Evolutionary conservation across 805 yeast genomes (phyloP), one percentile per base, ranked within the genome.

Genomic region (Kuraishia ogatae): DNA sequence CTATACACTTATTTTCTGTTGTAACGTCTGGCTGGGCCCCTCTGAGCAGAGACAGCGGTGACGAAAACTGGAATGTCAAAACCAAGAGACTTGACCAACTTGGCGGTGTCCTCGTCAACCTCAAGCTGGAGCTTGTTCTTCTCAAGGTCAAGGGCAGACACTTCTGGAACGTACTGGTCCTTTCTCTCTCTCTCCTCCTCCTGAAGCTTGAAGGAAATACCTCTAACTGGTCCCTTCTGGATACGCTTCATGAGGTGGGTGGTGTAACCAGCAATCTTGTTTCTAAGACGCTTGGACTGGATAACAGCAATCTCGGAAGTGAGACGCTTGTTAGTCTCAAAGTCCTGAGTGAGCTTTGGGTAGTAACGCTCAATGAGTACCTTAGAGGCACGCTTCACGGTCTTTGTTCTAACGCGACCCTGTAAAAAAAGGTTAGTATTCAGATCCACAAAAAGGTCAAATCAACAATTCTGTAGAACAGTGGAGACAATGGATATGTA

Each of bases 131-230:
- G 91, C 81, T 91, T 90, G 76, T 94, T 85, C 87, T 89, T 89
- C 68, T 96, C 85, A 75, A 94, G 87, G 83, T 94, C 98, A 77
- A 94, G 89, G 79, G 99, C 99, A 75, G 99, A 96, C 74, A 92
- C 96, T 78, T 92, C 98, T 81, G 99, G 99, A 73, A 96, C 99
- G 82, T 92, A 94, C 84, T 94, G 99, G 82, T 94, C 98, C 83
- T 96, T 94, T 84, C 99, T 89, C 85, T 94, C 99, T 87, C 99
- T 93, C 87, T 94, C 99, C 84, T 94, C 99, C 84, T 94, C 99
- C 86, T 94, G 99, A 75, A 94, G 89, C 81, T 96, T 96, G 97
- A 94, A 94, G 71, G 99, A 94, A 71, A 94, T 96, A 83, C 99
- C 99, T 87, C 98, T 92, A 72, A 94, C 99, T 84, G 99, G 99